A percentile compares a stretch with the other conserved stretches of the same genome.
These are phyloP conservation scores for Diaporthe eres DNA, from an alignment of 2,329 filamentous ascomycete species.

Conservation along the genomic window DNA sequence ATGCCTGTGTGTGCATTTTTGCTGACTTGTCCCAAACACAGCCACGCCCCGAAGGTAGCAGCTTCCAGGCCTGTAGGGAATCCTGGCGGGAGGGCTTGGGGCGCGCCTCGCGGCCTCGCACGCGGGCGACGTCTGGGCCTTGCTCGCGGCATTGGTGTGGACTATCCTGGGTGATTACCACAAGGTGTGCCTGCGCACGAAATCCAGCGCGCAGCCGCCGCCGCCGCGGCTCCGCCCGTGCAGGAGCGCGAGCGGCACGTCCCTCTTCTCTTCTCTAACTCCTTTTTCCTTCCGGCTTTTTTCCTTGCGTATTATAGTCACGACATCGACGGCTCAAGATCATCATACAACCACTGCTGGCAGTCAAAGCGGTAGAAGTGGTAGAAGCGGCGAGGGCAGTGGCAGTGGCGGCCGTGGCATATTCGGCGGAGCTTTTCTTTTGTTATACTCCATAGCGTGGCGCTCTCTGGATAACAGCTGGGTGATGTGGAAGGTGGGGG, in stretches of 20 bases:
- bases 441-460: slow-evolving; percentile 42
- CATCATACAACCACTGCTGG: slow-evolving; percentile 22
- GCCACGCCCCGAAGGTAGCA: slow-evolving; percentile 63
- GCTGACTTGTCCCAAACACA: slow-evolving; percentile 44
- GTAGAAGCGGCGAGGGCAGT: background rate
- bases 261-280: slow-evolving; percentile 15
- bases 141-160: background rate
- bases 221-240: background rate
- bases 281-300: slow-evolving; percentile 20
- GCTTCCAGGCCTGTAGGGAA: slow-evolving; percentile 49
- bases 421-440: slow-evolving; percentile 38
- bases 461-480: slow-evolving; percentile 40
- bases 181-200: slow-evolving; percentile 6
- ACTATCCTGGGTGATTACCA: slow-evolving; percentile 14
- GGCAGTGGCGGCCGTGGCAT: slow-evolving; percentile 23
- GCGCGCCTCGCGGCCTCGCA: slow-evolving; percentile 9
- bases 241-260: background rate
- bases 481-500: slow-evolving; percentile 23
- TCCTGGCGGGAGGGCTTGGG: slow-evolving; percentile 35
- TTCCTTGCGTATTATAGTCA: slow-evolving; percentile 33
- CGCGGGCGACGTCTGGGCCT: background rate
- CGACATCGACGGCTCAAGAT: slow-evolving; percentile 13
- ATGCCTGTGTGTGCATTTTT: background rate
- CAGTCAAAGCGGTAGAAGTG: slow-evolving; percentile 19
- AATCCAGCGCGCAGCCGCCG: background rate